A percentile compares a stretch with the other conserved stretches of the same genome.
Conservation (phyloP, 2,329 filamentous ascomycete genomes). For the Aspergillus bombycis region DNA sequence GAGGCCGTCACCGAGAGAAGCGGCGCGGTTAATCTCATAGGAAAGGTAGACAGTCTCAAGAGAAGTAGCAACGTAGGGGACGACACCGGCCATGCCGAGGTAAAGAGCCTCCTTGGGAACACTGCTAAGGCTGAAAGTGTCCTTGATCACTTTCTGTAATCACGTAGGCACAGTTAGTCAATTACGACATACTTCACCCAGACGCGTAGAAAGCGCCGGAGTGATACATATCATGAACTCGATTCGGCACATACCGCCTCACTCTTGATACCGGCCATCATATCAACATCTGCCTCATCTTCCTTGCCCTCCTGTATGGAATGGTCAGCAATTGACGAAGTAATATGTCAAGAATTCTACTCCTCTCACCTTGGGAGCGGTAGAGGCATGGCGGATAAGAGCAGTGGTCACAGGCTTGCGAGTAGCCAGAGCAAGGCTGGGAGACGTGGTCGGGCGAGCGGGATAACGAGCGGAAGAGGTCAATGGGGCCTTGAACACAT, state of each 20-base stretch:
- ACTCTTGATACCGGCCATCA: slow-evolving; percentile 56
- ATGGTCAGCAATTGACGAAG: slow-evolving; percentile 53
- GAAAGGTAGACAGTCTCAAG: slow-evolving; percentile 79
- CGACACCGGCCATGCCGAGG: slow-evolving; percentile 74
- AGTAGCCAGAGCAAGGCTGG: slow-evolving; percentile 47
- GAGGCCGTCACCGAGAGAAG: slow-evolving; percentile 62
- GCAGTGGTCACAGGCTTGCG: slow-evolving; percentile 52
- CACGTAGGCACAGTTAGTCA: slow-evolving; percentile 3
- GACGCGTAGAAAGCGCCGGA: background rate
- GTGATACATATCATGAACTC: slow-evolving; percentile 10
- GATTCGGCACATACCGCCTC: slow-evolving; percentile 58
- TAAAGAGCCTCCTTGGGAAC: slow-evolving; percentile 70
- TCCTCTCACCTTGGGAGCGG: slow-evolving; percentile 51
- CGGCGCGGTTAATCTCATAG: slow-evolving; percentile 76
- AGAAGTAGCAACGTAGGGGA: slow-evolving; percentile 86
- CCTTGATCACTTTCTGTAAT: slow-evolving; percentile 64
- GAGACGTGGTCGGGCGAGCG: slow-evolving; percentile 38
- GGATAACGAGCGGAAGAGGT: slow-evolving; percentile 45
- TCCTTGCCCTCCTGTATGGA: slow-evolving; percentile 46
- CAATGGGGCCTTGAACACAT: slow-evolving; percentile 49
- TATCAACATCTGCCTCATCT: slow-evolving; percentile 50
- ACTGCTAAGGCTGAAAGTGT: slow-evolving; percentile 66
- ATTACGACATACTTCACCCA: background rate
- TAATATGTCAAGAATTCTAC: background rate
- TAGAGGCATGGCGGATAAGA: slow-evolving; percentile 53